phyloP scores from a whole-genome alignment of 2,329 filamentous ascomycete genomes.

The Tolypocladium tropicale region DNA sequence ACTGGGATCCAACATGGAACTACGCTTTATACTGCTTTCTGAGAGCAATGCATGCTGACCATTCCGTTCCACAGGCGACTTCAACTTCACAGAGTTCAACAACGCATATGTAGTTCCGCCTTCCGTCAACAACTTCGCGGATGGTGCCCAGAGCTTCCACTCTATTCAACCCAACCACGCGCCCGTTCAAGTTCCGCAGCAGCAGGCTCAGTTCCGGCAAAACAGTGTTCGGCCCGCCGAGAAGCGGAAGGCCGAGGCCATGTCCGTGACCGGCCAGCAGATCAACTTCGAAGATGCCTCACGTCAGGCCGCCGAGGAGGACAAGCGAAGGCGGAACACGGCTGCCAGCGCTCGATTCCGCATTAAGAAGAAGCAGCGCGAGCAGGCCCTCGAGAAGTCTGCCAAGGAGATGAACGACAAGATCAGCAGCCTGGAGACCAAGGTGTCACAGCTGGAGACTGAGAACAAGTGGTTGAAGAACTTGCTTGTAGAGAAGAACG shows the following conservation, averaged over 20 bases:
- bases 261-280: conserved; percentile 28
- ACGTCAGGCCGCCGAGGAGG: conserved; percentile 70
- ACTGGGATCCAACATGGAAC: not conserved
- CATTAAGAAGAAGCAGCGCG: conserved; percentile 92
- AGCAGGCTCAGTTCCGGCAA: conserved; percentile 22
- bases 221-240: conserved; percentile 23
- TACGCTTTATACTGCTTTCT: too few species aligned
- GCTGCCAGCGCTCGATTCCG: conserved; percentile 83
- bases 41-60: conserved; percentile 3
- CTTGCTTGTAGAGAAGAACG: conserved; percentile 73
- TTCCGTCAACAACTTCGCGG: conserved; percentile 30
- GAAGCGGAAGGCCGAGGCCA: conserved; percentile 35
- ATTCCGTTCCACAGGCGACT: conserved; percentile 43
- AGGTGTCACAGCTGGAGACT: conserved; percentile 67
- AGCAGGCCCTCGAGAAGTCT: conserved; percentile 72
- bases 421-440: conserved; percentile 60
- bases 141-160: conserved; percentile 29
- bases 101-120: conserved; percentile 40
- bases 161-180: conserved; percentile 43
- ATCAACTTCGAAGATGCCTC: conserved; percentile 60
- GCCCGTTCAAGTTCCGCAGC: conserved; percentile 26
- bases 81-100: conserved; percentile 44
- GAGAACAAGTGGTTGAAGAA: conserved; percentile 78
- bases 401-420: conserved; percentile 79
- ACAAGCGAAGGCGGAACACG: conserved; percentile 82